Evolutionary conservation across 176 grass and related monocot species (phyloP).

Genomic region (Luzula sylvatica): DNA sequence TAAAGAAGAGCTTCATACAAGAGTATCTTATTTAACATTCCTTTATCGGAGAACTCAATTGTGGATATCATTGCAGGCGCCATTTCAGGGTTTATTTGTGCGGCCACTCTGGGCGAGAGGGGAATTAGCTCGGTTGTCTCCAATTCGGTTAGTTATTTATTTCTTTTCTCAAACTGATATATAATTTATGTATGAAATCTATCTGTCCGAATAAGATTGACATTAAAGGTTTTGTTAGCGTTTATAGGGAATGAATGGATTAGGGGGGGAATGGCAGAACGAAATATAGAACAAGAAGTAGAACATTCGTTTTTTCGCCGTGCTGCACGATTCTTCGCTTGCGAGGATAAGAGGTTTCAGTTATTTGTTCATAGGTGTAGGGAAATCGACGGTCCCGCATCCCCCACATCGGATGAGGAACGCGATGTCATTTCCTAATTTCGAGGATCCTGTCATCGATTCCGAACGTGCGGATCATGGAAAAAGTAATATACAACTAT

Average conservation of each 20-base stretch:
- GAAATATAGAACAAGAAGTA: slow-evolving; percentile 27
- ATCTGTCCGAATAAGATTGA: too few species aligned
- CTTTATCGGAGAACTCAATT: slow-evolving; percentile 38
- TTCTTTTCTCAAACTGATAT: too few species aligned
- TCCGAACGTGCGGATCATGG: too few species aligned
- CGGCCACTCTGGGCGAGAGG: slow-evolving; percentile 42
- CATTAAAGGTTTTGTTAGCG: slow-evolving; percentile 14
- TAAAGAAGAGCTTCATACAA: slow-evolving; percentile 94
- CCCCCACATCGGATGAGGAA: too few species aligned
- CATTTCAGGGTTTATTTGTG: slow-evolving; percentile 56
- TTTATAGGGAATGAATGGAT: slow-evolving; percentile 65
- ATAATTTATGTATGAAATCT: too few species aligned
- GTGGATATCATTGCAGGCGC: slow-evolving; percentile 74
- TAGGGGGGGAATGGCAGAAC: slow-evolving; percentile 87
- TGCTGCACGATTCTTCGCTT: slow-evolving; percentile 86
- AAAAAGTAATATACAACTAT: too few species aligned
- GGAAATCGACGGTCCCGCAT: too few species aligned
- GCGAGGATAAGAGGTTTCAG: slow-evolving; percentile 58
- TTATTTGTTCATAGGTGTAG: slow-evolving; percentile 53
- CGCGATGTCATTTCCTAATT: too few species aligned
- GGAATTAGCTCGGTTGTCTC: slow-evolving; percentile 68
- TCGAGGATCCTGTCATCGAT: too few species aligned
- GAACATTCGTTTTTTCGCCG: slow-evolving; percentile 70
- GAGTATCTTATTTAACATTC: slow-evolving; percentile 78
- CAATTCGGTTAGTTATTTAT: slow-evolving; percentile 47